Evolutionary conservation across 2,329 filamentous ascomycete species (phyloP).

Genomic region (Zarea fungicola): DNA sequence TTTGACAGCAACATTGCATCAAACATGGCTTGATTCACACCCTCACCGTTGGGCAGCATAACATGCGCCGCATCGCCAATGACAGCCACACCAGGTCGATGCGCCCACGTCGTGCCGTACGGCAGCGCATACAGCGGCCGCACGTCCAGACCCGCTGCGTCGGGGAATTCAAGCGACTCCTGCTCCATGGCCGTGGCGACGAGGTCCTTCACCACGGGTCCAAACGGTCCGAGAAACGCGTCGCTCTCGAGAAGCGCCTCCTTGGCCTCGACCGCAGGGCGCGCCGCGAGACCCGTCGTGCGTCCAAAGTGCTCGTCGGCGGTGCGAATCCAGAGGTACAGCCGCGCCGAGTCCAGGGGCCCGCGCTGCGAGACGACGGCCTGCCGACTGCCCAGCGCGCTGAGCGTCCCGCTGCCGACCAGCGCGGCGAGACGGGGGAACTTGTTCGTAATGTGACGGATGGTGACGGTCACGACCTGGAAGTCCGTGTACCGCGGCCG

Average conservation of each 20-base stretch:
- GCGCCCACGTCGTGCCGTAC: conserved; percentile 36
- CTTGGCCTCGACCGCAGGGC: background rate
- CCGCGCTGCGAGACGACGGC: conserved; percentile 30
- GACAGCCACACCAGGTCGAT: conserved; percentile 38
- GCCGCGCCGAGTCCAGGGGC: conserved; percentile 24
- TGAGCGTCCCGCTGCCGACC: conserved; percentile 4
- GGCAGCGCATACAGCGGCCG: conserved; percentile 36
- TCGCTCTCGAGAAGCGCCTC: background rate
- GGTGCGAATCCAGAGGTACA: conserved; percentile 24
- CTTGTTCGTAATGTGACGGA: conserved; percentile 26
- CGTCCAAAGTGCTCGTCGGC: conserved; percentile 21
- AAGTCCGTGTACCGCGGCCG: conserved; percentile 36
- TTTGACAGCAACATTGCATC: conserved; percentile 41
- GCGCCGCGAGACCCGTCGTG: background rate
- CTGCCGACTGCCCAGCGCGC: conserved; percentile 18
- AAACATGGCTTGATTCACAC: conserved; percentile 48
- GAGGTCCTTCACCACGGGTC: conserved; percentile 21
- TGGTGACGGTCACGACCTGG: conserved; percentile 31
- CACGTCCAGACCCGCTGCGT: conserved; percentile 17
- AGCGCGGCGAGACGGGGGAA: conserved; percentile 34
- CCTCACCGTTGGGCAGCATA: conserved; percentile 48
- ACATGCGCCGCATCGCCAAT: conserved; percentile 53
- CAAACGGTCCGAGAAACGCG: background rate
- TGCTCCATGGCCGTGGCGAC: conserved; percentile 24
- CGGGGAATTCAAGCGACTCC: conserved; percentile 15